phyloP scores from a whole-genome alignment of 148 eudicot species.

The Fagopyrum homotropicum region DNA sequence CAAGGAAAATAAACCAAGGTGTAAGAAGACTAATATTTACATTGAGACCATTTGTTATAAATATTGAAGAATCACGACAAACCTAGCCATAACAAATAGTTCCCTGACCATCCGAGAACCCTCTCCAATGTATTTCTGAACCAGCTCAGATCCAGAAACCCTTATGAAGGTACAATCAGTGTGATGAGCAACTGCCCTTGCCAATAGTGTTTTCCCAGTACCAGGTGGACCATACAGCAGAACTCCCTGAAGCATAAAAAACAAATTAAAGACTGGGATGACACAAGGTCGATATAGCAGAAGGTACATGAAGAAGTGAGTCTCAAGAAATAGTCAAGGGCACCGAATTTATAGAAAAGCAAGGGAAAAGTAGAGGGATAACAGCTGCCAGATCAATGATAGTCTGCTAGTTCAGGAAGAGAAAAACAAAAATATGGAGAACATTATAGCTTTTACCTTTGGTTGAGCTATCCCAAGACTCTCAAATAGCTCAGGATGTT shows the following conservation, averaged over 20 bases:
- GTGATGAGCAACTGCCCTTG: conserved; percentile 76
- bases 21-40: not conserved
- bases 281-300: not conserved
- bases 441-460: conserved; percentile 32
- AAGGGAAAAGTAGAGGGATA: not conserved
- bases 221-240: conserved; percentile 74
- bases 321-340: not conserved
- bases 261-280: not conserved
- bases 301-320: not conserved
- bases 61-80: conserved; percentile 14
- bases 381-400: not conserved
- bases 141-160: conserved; percentile 72
- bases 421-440: not conserved
- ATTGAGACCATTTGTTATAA: not conserved
- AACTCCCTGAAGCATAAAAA: conserved; percentile 40
- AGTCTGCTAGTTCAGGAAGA: not conserved
- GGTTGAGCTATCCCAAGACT: conserved; percentile 69
- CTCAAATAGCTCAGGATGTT: conserved; percentile 64
- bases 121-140: conserved; percentile 72
- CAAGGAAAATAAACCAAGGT: not conserved
- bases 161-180: conserved; percentile 70
- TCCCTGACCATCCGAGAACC: conserved; percentile 78
- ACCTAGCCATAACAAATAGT: conserved; percentile 83
- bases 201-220: conserved; percentile 59
- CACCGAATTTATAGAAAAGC: not conserved